Base-by-base conservation (phyloP, 2,329 filamentous ascomycete species). In the Venturia oleaginea region DNA sequence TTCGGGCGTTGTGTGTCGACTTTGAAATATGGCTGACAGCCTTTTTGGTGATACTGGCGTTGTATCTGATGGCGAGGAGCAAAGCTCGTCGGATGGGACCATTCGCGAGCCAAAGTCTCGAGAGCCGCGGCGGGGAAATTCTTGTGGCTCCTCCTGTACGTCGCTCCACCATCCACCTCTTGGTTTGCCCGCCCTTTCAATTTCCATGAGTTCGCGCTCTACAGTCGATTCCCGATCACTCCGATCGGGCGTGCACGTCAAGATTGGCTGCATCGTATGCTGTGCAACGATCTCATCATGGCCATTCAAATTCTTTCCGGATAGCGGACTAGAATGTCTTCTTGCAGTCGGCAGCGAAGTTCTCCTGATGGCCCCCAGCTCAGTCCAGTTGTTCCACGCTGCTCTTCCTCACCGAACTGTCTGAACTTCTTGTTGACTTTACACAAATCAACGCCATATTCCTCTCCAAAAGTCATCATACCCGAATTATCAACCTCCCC, bases 381-480 rank as follows among this genome's bases (percentile, higher is more conserved):
- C 51, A 19, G 51, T 32, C 19, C 51, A 57, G 7, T 10, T 34
- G 27, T 32, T 7, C 51, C 51, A 32, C 51, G 27, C 30, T n/a
- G 30, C 11, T 57, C 30, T 34, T 57, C 30, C 27, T 57, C 51
- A 30, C 19, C 51, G 24, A 34, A 57, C 10, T 57, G 30, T 57
- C 51, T 57, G 51, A 57, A 57, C 30, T 57, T 34, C 30, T 57
- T 15, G 51, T 57, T 57, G 27, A 57, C 51, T 57, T 57, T 57
- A 11, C 51, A 57, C 51, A 57, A 34, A 27, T 57, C 51, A 57
- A 57, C 51, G 51, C 51, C 51, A 22, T 34, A 57, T 34, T 57
- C 51, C 19, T 57, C 51, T 57, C 51, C 51, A 34, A 57, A 57
- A 6, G 51, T 57, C 51, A 57, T 57, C 51, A 32, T 22, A 10